Percentiles rank a stretch among this genome's conserved stretches.
These are phyloP conservation scores for Bolboschoenoplectus hybrid DNA, from an alignment of 202 grass and related monocot species.

Conservation along the genomic window DNA sequence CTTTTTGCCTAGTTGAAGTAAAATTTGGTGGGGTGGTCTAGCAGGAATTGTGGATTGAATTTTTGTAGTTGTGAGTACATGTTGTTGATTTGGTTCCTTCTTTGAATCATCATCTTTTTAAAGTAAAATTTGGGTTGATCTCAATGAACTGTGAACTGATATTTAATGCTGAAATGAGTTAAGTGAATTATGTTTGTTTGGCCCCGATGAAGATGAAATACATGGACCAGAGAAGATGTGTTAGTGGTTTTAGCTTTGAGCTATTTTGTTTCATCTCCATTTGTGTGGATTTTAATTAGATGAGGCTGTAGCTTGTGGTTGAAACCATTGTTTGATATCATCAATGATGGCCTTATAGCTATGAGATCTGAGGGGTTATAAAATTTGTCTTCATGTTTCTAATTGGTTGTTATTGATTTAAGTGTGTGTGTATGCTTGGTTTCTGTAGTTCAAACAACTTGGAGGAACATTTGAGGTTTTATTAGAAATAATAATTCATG, in stretches of 20 bases:
- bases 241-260: background rate
- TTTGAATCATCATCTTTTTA: background rate
- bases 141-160: background rate
- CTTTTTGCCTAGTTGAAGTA: background rate
- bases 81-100: conserved; percentile 19
- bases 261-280: conserved; percentile 18
- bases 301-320: conserved; percentile 11
- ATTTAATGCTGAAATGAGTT: background rate
- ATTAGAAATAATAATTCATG: background rate
- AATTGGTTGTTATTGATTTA: background rate
- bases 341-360: conserved; percentile 40
- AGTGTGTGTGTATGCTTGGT: background rate
- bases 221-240: conserved; percentile 17
- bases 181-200: background rate
- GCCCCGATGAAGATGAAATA: conserved; percentile 28
- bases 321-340: conserved; percentile 21
- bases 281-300: conserved; percentile 31
- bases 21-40: background rate
- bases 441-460: background rate
- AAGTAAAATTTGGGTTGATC: background rate
- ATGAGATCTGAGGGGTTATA: conserved; percentile 42
- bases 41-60: background rate
- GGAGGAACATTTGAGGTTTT: background rate
- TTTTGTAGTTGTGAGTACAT: background rate
- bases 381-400: background rate